These are phyloP conservation scores for Artemisia annua DNA, from an alignment of 129 eudicot genomes.

Conservation along the genomic window DNA sequence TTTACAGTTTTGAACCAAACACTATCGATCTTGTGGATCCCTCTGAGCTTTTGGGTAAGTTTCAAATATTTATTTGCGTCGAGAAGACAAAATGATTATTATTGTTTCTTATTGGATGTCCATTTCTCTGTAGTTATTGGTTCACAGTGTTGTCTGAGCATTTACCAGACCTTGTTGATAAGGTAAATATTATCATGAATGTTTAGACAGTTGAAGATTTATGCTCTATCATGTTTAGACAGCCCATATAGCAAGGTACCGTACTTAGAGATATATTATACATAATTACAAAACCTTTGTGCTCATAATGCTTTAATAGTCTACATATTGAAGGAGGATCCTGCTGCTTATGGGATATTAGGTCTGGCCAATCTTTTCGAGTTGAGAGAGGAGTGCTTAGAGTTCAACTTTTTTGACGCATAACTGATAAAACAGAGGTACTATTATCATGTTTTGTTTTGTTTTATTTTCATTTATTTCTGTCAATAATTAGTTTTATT, in stretches of 20 bases:
- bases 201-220: too few species aligned
- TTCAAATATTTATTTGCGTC: background rate
- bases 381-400: slow-evolving; percentile 94
- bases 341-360: slow-evolving; percentile 88
- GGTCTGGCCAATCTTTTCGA: slow-evolving; percentile 96
- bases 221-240: too few species aligned
- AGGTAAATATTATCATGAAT: slow-evolving; percentile 46
- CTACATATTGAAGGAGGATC: slow-evolving; percentile 84
- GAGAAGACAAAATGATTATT: background rate
- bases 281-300: background rate
- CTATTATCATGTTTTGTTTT: background rate
- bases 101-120: slow-evolving; percentile 15
- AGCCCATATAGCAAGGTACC: slow-evolving; percentile 89
- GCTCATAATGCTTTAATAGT: background rate
- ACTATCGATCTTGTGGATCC: slow-evolving; percentile 54
- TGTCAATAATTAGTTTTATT: too few species aligned
- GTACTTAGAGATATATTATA: background rate
- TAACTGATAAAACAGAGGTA: slow-evolving; percentile 96
- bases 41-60: slow-evolving; percentile 76
- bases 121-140: slow-evolving; percentile 71
- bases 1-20: too few species aligned
- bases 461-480: background rate
- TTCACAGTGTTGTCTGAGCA: slow-evolving; percentile 87
- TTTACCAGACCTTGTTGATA: slow-evolving; percentile 91
- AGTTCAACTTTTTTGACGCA: slow-evolving; percentile 84